Evolutionary conservation across 768 basidiomycete genomes (phyloP).

Genomic region (Crucibulum laeve): DNA sequence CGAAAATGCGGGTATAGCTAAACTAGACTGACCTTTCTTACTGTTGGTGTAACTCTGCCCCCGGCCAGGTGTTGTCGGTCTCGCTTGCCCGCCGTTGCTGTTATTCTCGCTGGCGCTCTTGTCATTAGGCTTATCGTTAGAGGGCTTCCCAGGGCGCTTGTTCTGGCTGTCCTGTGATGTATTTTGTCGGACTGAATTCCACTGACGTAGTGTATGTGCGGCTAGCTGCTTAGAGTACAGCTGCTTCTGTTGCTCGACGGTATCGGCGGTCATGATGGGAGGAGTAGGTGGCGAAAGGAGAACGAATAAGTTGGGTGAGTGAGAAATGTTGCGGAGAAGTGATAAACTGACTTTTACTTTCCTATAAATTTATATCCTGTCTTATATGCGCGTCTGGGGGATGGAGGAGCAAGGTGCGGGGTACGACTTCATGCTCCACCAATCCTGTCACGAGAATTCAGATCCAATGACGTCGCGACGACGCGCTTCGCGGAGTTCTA

Average conservation of each 20-base stretch:
- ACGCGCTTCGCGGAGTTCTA: background rate
- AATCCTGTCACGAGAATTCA: constrained; percentile 16
- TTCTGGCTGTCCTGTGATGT: constrained; percentile 1
- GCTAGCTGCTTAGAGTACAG: constrained; percentile 36
- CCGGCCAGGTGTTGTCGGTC: too few species aligned
- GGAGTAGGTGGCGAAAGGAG: constrained; percentile 1
- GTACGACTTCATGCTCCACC: constrained; percentile 16
- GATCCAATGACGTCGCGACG: constrained; percentile 20
- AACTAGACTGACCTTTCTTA: background rate
- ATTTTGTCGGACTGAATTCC: constrained; percentile 22
- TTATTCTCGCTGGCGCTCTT: background rate
- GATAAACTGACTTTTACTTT: background rate
- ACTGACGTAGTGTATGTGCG: constrained; percentile 37
- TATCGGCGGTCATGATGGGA: constrained; percentile 22
- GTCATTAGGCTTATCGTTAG: background rate
- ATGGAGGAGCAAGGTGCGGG: constrained; percentile 2
- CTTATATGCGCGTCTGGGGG: constrained; percentile 1
- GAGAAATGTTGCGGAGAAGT: background rate
- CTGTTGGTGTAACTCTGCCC: background rate
- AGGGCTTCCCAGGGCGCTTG: background rate
- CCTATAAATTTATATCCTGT: background rate
- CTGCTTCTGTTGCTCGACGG: constrained; percentile 31
- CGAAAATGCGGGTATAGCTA: background rate
- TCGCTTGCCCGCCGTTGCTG: too few species aligned
- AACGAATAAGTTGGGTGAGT: constrained; percentile 1